A percentile compares a stretch with the other conserved stretches of the same genome.
phyloP scores from a whole-genome alignment of 345 rosid species.

The Cardamine resedifolia region DNA sequence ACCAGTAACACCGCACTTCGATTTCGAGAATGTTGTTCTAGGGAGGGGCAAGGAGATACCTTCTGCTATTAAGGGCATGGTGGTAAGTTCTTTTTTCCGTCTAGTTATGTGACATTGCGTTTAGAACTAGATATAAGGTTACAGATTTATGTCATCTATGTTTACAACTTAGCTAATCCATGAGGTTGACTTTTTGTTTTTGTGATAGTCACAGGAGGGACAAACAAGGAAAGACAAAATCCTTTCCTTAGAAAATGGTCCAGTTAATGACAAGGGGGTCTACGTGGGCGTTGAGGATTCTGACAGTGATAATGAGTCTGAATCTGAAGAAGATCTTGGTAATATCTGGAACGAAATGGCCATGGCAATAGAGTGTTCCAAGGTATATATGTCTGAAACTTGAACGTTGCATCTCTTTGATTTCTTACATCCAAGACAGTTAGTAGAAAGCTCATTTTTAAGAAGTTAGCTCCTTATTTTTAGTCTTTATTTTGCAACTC shows the following conservation, averaged over 20 bases:
- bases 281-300: conserved; percentile 63
- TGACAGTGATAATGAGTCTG: conserved; percentile 42
- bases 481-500: not conserved
- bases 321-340: not conserved
- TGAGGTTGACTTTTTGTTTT: not conserved
- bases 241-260: conserved; percentile 26
- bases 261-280: conserved; percentile 54
- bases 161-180: conserved; percentile 2
- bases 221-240: conserved; percentile 19
- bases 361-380: too few relatives aligned
- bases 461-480: not conserved
- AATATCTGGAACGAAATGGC: too few relatives aligned
- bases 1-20: conserved; percentile 16
- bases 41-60: conserved; percentile 44
- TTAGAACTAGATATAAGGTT: conserved; percentile 3
- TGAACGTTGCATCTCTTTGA: too few relatives aligned
- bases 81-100: conserved; percentile 41
- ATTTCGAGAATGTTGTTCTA: conserved; percentile 53
- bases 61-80: conserved; percentile 21
- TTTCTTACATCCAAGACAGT: too few relatives aligned
- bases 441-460: not conserved
- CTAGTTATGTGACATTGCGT: conserved; percentile 13
- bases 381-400: too few relatives aligned
- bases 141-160: not conserved
- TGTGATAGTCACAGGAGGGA: conserved; percentile 37